phyloP scores from a whole-genome alignment of 2,329 filamentous ascomycete genomes.

The Nigrospora sphaerica region DNA sequence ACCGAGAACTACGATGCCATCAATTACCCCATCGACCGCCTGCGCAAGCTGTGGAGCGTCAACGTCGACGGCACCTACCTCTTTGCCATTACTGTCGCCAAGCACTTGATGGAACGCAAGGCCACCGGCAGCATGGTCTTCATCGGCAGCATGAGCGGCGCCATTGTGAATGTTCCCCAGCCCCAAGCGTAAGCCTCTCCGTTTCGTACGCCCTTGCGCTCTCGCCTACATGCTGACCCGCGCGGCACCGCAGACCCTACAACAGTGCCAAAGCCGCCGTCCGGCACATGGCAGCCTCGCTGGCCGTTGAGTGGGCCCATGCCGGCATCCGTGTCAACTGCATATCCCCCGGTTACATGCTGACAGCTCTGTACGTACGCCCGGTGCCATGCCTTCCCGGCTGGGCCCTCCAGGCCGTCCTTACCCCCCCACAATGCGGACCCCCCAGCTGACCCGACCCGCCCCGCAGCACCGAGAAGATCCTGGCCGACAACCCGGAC shows the following conservation, averaged over 20 bases:
- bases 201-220: too few relatives aligned
- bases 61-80: conserved; percentile 91
- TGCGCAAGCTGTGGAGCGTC: conserved; percentile 90
- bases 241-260: conserved; percentile 53
- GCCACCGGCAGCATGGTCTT: conserved; percentile 80
- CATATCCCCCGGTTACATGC: conserved; percentile 94
- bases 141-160: conserved; percentile 90
- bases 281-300: conserved; percentile 75
- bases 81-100: conserved; percentile 76
- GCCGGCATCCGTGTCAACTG: conserved; percentile 89
- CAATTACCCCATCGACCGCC: conserved; percentile 81
- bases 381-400: neutral
- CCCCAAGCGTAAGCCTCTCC: conserved; percentile 61
- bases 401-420: neutral
- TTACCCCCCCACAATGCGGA: neutral
- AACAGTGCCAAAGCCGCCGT: conserved; percentile 92
- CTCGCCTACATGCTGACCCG: too few relatives aligned
- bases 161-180: conserved; percentile 92
- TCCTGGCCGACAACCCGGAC: conserved; percentile 86
- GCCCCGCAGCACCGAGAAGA: conserved; percentile 71
- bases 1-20: conserved; percentile 93
- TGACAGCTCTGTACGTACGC: conserved; percentile 73
- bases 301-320: conserved; percentile 91
- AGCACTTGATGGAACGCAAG: conserved; percentile 80
- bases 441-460: neutral